Evolutionary conservation across 2,329 filamentous ascomycete species (phyloP), one percentile per base, ranked within the genome.

Genomic region (Helminthosporium solani): DNA sequence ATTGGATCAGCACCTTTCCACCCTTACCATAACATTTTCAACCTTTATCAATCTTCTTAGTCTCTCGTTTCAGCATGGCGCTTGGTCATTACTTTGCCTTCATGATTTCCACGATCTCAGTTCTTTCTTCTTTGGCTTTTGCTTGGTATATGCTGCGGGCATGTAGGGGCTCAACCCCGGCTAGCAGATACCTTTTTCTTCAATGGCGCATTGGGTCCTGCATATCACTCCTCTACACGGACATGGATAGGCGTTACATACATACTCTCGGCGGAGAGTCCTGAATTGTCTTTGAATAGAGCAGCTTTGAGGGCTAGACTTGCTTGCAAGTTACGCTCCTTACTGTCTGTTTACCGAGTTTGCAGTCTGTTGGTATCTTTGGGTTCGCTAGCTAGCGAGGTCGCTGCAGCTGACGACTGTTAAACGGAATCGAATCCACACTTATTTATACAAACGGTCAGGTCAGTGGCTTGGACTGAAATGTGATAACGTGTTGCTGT

Each of bases 151-250:
- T 31, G 12, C 28, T 31, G 28, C 28, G 50, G 48, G 58, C 52
- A 54, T 55, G 38, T 27, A 47, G 40, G 35, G 47, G 52, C 30
- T 15, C 16, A 16, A n/a, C 33, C n/a, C n/a, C n/a, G n/a, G n/a
- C n/a, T n/a, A n/a, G n/a, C n/a, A n/a, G 23, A 33, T 33, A 30
- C 3, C 23, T 25, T 35, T 19, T 35, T 21, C 16, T 40, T 25
- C 44, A 42, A 37, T 30, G 33, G 44, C 27, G 44, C 16, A 12
- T 42, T 34, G 23, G 38, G 25, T 7, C 14, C 14, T 31, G 28
- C 28, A 31, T 31, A 31, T 31, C 28, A n/a, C 14, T 31, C 34
- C 16, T 19, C 34, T 38, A 14, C 33, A 33, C 42, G 25, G 27
- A 19, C 33, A 34, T 42, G 44, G 27, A 37, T 16, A n/a, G 33